Conservation (phyloP, 148 eudicot genomes). For the Chenopodium album region DNA sequence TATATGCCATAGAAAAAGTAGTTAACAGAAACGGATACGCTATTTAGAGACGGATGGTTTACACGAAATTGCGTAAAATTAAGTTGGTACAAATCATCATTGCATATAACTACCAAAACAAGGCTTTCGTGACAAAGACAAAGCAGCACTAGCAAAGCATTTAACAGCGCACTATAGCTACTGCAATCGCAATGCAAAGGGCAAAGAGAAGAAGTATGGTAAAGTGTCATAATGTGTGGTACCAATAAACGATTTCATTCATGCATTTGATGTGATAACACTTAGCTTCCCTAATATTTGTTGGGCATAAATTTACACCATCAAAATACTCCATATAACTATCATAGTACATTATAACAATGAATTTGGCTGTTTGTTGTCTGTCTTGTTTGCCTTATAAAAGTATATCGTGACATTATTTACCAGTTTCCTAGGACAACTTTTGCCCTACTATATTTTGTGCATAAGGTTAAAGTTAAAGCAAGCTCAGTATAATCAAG, state of each 20-base stretch:
- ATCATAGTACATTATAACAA: neutral
- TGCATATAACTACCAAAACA: slow-evolving; percentile 8
- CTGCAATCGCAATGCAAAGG: neutral
- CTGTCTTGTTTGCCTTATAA: neutral
- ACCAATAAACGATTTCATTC: slow-evolving; percentile 1
- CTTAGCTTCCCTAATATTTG: neutral
- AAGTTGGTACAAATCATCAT: neutral
- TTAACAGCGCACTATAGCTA: neutral
- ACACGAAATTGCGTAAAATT: neutral
- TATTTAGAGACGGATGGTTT: neutral
- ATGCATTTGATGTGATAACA: slow-evolving; percentile 14
- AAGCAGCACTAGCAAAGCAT: slow-evolving; percentile 8
- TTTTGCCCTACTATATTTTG: neutral
- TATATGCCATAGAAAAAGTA: too few species aligned
- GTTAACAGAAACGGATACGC: too few species aligned
- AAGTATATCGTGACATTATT: neutral
- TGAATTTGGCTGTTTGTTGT: slow-evolving; percentile 4
- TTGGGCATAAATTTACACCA: neutral
- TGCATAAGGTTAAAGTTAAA: neutral
- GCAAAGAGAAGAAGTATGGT: neutral
- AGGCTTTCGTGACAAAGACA: slow-evolving; percentile 12
- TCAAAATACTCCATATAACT: neutral
- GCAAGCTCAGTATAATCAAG: neutral
- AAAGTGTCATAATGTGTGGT: neutral
- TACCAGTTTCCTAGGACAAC: neutral